phyloP scores from a whole-genome alignment of 306 rosid genomes.

The Quercus alba region DNA sequence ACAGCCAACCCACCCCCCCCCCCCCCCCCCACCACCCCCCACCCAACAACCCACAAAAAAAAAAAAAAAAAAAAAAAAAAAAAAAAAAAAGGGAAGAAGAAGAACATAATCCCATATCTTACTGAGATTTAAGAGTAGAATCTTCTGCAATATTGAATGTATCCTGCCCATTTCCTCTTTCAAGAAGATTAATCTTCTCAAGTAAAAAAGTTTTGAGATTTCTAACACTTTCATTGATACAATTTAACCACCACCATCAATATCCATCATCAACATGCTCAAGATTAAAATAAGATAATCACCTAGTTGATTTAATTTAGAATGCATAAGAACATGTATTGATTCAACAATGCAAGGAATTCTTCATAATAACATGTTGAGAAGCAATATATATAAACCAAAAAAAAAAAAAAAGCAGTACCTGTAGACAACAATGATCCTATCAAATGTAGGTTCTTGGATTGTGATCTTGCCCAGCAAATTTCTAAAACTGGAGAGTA shows the following conservation, averaged over 20 bases:
- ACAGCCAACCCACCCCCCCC: background rate
- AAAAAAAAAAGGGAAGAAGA: too few species aligned
- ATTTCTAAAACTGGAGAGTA: slow-evolving; percentile 48
- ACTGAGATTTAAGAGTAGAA: background rate
- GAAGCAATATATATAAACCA: slow-evolving; percentile 5
- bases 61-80: rapidly evolving
- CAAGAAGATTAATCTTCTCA: background rate
- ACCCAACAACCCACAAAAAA: background rate
- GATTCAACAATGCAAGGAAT: background rate
- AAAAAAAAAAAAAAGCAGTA: slow-evolving; percentile 24
- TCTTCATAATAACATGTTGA: background rate
- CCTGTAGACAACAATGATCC: slow-evolving; percentile 95
- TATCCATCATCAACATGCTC: background rate
- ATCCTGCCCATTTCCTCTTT: background rate
- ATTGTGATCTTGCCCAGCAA: slow-evolving; percentile 67
- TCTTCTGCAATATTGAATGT: background rate
- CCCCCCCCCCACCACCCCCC: too few species aligned
- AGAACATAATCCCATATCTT: background rate
- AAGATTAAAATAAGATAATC: background rate
- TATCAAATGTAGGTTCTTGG: slow-evolving; percentile 96
- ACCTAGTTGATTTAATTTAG: background rate
- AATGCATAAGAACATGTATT: background rate
- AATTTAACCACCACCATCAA: background rate
- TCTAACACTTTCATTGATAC: background rate
- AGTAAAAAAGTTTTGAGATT: background rate